Evolutionary conservation across 768 basidiomycete genomes (phyloP), one percentile per base, ranked within the genome.

Genomic region (Tulasnella sp.): DNA sequence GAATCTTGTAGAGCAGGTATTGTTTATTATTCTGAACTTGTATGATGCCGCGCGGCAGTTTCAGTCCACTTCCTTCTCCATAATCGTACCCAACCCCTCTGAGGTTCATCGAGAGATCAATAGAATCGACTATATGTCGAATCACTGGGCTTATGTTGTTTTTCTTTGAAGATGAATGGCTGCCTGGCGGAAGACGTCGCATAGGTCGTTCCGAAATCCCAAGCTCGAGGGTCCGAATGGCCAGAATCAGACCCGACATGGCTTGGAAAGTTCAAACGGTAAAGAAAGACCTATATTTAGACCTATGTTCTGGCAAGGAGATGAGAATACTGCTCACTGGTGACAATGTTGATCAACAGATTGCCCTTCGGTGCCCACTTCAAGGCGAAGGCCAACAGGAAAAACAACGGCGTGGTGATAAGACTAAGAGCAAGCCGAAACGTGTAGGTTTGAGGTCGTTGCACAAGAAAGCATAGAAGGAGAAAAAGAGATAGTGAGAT

Each of bases 41-140:
- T 26, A 44, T n/a, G 8, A 7, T 5, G 9, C 62, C 39, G 19
- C 4, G 32, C n/a, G 69, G 59, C n/a, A 74, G 36, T 29, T 72
- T 64, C 12, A 74, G 34, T 32, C 71, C 73, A 11, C 26, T 17
- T 59, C 52, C 52, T 22, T 59, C 16, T 52, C 71, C 71, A 29
- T 66, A 71, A 17, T 74, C 62, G 52, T 39, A 74, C 36, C 71
- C 71, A 19, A 74, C 44, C 9, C 73, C 73, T 22, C 73, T 72
- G 7, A 74, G 14, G 12, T 41, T 68, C 29, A 52, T 40, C 8
- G 41, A 32, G 35, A 72, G 52, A 29, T 52, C 69, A n/a, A 65
- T 17, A 3, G 69, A 17, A 22, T 70, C 36, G 52, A 22, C 14
- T 12, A 67, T 5, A 2, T 5, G 9, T 36, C 22, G 69, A 4